Evolutionary conservation across 2,329 filamentous ascomycete species (phyloP), one percentile per base, ranked within the genome.

Genomic region (Penicillium olsonii): DNA sequence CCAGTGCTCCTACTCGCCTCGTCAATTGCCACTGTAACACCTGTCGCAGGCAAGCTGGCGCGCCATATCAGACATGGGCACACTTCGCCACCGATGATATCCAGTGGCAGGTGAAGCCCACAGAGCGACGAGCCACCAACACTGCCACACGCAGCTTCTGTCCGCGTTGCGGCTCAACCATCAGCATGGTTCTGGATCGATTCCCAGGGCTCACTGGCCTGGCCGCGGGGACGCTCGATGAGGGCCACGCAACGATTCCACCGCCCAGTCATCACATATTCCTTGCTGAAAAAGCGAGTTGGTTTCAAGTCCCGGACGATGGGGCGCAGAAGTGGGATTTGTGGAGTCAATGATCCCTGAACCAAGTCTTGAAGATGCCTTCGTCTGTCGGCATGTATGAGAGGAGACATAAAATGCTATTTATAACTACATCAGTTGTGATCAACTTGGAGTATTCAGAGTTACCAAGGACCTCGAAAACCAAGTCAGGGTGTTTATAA

Each of bases 21-120:
- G 67, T 64, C 15, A 61, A 73, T 47, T 81, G 77, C 60, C 70
- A 79, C 58, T 81, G 78, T 56, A 63, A 61, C n/a, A 72, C 71
- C 34, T 81, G 78, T 53, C 75, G 77, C 48, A 74, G 75, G 56
- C 52, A 77, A 33, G 74, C 76, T 2, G 77, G 78, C 11, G 72
- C 70, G 3, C 70, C 71, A 1, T 80, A 69, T 49, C 63, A 78
- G 29, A 67, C 72, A 3, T 80, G 77, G 52, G 65, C 68, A 7
- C 51, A 65, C 8, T 71, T 79, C 34, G 61, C 68, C 1, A 53
- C 51, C 31, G 48, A 56, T 7, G 53, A 65, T 20, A 53, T 80
- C 35, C 67, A 59, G 9, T 75, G 64, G 64, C 22, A 37, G 12
- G 54, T 68, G 43, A 66, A 64, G 14, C 57, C 66, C 5, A 70